These are phyloP conservation scores for Nakazawaea pomicola DNA, from an alignment of 805 yeast species.

Conservation along the genomic window DNA sequence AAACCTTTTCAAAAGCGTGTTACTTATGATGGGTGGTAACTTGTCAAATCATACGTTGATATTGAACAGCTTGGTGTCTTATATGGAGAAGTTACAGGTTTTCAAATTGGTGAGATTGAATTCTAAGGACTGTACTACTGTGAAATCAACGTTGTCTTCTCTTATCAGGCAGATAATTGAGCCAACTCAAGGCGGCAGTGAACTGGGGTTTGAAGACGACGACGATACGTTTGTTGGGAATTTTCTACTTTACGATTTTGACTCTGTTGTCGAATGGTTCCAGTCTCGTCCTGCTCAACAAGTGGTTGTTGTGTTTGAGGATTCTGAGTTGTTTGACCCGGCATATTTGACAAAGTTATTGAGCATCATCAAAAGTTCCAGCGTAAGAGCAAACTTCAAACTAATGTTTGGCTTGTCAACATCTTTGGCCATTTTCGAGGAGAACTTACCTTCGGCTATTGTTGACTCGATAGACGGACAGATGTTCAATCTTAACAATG, in stretches of 20 bases:
- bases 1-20: conserved; percentile 27
- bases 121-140: conserved; percentile 32
- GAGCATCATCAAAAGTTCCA: neutral
- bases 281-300: conserved; percentile 9
- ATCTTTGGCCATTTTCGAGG: conserved; percentile 28
- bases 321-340: conserved; percentile 28
- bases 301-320: conserved; percentile 26
- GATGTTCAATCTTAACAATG: conserved; percentile 25
- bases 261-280: conserved; percentile 19
- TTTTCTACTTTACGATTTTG: conserved; percentile 20
- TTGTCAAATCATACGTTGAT: conserved; percentile 34
- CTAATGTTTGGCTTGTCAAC: conserved; percentile 29
- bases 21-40: conserved; percentile 38
- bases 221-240: conserved; percentile 15
- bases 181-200: no score
- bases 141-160: conserved; percentile 29
- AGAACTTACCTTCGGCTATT: conserved; percentile 24
- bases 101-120: conserved; percentile 26
- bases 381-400: conserved; percentile 13
- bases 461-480: conserved; percentile 20
- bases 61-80: conserved; percentile 22
- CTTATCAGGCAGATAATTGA: conserved; percentile 26
- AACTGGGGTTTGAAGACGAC: conserved; percentile 14
- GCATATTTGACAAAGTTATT: conserved; percentile 21
- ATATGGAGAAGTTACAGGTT: conserved; percentile 13